Percentiles rank a stretch among this genome's conserved stretches.
phyloP scores from a whole-genome alignment of 352 stramenopile genomes.

The Globisporangium nodosum region DNA sequence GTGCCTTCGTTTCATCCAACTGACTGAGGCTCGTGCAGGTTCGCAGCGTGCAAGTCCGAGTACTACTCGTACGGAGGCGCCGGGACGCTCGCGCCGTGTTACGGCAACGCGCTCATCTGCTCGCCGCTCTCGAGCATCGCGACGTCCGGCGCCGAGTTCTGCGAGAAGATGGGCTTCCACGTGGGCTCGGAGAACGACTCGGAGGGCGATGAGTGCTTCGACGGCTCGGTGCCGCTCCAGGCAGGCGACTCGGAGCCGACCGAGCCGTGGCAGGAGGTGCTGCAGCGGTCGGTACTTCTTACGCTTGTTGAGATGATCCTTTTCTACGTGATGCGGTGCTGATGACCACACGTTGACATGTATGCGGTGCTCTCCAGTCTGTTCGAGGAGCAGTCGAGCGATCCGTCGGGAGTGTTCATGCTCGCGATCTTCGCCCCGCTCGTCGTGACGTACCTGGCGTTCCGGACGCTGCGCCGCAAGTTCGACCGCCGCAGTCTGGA shows the following conservation, averaged over 20 bases:
- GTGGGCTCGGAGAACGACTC: conserved; percentile 55
- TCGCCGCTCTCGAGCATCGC: conserved; percentile 63
- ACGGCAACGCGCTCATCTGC: conserved; percentile 78
- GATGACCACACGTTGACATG: neutral
- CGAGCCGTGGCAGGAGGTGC: conserved; percentile 46
- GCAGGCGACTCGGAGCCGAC: conserved; percentile 46
- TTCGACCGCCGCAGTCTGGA: conserved; percentile 23
- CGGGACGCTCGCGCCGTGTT: conserved; percentile 64
- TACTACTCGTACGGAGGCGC: conserved; percentile 66
- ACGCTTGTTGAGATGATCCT: neutral
- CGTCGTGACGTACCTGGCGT: conserved; percentile 41
- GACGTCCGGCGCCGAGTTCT: conserved; percentile 53
- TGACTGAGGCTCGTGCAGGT: conserved; percentile 15
- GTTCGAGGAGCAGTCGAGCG: conserved; percentile 61
- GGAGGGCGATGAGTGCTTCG: conserved; percentile 77
- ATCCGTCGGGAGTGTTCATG: conserved; percentile 66
- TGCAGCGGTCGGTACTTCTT: conserved; percentile 22
- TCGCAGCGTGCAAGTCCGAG: conserved; percentile 57
- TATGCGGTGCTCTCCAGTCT: conserved; percentile 17
- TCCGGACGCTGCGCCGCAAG: conserved; percentile 39
- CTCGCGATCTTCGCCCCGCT: conserved; percentile 55
- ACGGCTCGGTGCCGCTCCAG: conserved; percentile 62
- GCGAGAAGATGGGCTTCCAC: conserved; percentile 74
- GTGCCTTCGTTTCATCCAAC: too few relatives aligned
- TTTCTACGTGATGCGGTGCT: too few relatives aligned